Evolutionary conservation across 345 rosid species (phyloP).

Genomic region (Linum lewisii): DNA sequence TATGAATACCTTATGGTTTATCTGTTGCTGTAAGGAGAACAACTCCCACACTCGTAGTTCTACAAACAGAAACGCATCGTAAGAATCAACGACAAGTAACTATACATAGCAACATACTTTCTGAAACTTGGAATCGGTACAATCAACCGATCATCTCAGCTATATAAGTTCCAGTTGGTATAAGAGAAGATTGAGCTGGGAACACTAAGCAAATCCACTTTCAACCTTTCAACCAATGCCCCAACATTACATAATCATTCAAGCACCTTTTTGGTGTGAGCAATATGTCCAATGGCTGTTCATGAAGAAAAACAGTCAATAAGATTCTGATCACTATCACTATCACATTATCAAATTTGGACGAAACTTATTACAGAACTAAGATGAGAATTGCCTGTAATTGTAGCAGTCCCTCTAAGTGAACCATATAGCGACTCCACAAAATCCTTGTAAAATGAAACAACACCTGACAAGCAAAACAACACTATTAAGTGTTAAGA

Average conservation of each 20-base stretch:
- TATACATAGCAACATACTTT: neutral
- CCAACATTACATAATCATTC: neutral
- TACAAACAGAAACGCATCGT: slow-evolving; percentile 8
- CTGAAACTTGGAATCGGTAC: neutral
- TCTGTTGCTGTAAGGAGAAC: slow-evolving; percentile 73
- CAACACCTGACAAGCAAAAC: slow-evolving; percentile 39
- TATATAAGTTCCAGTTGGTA: neutral
- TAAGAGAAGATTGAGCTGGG: neutral
- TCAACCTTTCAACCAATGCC: neutral
- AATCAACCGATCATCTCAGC: too few relatives aligned
- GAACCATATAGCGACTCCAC: slow-evolving; percentile 52
- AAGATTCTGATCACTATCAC: neutral
- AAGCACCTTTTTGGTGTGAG: slow-evolving; percentile 68
- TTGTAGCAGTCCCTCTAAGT: slow-evolving; percentile 56
- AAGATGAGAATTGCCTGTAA: slow-evolving; percentile 33
- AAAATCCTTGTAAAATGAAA: slow-evolving; percentile 68
- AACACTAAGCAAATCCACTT: neutral
- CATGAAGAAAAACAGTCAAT: neutral
- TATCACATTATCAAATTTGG: neutral
- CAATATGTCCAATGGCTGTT: slow-evolving; percentile 60
- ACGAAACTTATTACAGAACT: neutral
- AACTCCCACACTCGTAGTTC: slow-evolving; percentile 66
- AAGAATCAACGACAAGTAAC: too few relatives aligned
- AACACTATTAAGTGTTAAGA: too few relatives aligned
- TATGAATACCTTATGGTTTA: slow-evolving; percentile 63